Percentiles rank a stretch among this genome's conserved stretches.
Conservation (phyloP, 1,284 basidiomycete genomes). For the Hortiboletus rubellus region DNA sequence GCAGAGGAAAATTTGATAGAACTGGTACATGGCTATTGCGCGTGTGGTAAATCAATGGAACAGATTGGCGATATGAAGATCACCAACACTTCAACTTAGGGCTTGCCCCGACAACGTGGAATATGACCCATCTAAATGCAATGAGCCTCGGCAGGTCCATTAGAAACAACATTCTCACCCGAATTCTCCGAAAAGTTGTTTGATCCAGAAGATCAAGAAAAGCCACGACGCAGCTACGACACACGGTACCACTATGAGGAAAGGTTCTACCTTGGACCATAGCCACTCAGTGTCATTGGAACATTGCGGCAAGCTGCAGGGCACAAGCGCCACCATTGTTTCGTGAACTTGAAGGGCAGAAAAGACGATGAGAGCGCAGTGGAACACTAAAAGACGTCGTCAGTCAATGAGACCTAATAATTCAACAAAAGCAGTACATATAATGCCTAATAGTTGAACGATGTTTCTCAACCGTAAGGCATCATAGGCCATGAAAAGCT, state of each 20-base stretch:
- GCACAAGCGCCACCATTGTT: slow-evolving; percentile 59
- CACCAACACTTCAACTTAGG: slow-evolving; percentile 74
- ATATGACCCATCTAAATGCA: slow-evolving; percentile 71
- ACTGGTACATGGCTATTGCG: slow-evolving; percentile 73
- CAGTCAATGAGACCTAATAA: slow-evolving; percentile 5
- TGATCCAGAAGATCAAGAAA: slow-evolving; percentile 54
- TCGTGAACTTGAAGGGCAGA: slow-evolving; percentile 74
- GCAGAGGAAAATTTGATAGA: slow-evolving; percentile 82
- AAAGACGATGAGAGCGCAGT: slow-evolving; percentile 68
- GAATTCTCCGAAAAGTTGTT: slow-evolving; percentile 58
- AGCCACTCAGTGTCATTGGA: slow-evolving; percentile 22
- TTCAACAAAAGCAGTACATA: slow-evolving; percentile 45
- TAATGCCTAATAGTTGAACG: slow-evolving; percentile 73
- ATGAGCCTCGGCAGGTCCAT: slow-evolving; percentile 5
- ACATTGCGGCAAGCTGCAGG: slow-evolving; percentile 24
- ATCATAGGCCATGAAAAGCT: slow-evolving; percentile 71
- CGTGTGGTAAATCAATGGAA: slow-evolving; percentile 9
- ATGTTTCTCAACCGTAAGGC: slow-evolving; percentile 72
- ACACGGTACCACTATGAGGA: slow-evolving; percentile 56
- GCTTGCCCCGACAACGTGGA: slow-evolving; percentile 81
- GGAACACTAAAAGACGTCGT: slow-evolving; percentile 57
- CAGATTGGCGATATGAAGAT: not conserved
- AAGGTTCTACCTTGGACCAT: slow-evolving; percentile 48
- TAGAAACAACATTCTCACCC: slow-evolving; percentile 44
- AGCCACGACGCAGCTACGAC: slow-evolving; percentile 54